Base-by-base conservation (phyloP, 495 filamentous ascomycete genomes). In the Penicillium coffeae region DNA sequence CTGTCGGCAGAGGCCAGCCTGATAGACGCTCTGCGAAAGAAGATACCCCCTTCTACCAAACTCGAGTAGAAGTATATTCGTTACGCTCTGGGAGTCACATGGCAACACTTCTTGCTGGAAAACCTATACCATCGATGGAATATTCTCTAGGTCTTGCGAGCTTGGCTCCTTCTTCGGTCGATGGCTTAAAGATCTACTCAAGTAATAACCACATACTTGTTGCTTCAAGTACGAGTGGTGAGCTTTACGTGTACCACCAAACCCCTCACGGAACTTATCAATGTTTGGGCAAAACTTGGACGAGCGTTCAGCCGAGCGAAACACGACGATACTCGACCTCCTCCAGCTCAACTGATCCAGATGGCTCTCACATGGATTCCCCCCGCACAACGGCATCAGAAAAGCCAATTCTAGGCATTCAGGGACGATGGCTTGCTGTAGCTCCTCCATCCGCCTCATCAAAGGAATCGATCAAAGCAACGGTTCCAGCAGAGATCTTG, bases 261-360 rank as follows among this genome's bases (percentile, higher is more conserved):
- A 72, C 12, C 47, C 56, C 5, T 47, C 61, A 6, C 57, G 68
- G 42, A 84, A 79, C 58, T 67, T 93, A 91, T 65, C 70, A 73
- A 33, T 94, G 88, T 55, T 71, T 90, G 27, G 90, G 85, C 5
- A 96, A 96, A 64, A 71, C 88, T 6, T 96, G 90, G 90, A 95
- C 90, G 1, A 82, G 79, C 16, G 73, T 92, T 16, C 86, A 90
- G 58, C 73, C 79, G 21, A 66, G 68, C 32, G 70, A 75, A 42
- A 43, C 59, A 16, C 68, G 75, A 33, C 69, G 72, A 27, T 67
- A 72, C 35, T 83, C 80, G 14, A 72, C 72, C 19, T 77, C 79
- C 13, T 81, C 76, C 15, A 80, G 70, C 37, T 74, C 76, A 20
- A 75, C 72, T 6, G 83, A 84, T 38, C 68, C 64, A 5, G 72